Percentiles rank a stretch among this genome's conserved stretches.
Conservation (phyloP, 2,329 filamentous ascomycete genomes). For the Zarea fungicola region DNA sequence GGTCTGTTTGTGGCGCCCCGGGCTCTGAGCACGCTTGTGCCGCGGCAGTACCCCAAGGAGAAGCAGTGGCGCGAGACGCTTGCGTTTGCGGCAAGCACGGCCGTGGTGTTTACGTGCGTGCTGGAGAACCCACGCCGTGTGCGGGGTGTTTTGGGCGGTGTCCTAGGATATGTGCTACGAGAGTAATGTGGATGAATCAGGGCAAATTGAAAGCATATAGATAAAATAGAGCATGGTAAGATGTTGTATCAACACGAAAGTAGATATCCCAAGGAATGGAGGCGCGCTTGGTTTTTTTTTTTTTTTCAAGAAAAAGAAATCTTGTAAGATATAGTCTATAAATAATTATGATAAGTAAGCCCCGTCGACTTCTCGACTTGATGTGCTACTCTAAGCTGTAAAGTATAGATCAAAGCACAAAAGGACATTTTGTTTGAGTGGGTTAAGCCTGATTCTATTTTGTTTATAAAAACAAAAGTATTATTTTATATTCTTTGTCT, state of each 20-base stretch:
- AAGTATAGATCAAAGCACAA: no score
- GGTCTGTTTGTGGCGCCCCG: slow-evolving; percentile 76
- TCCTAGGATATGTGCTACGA: slow-evolving; percentile 49
- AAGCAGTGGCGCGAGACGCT: slow-evolving; percentile 63
- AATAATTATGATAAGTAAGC: no score
- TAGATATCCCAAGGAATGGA: no score
- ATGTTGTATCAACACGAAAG: no score
- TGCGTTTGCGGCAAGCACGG: slow-evolving; percentile 62
- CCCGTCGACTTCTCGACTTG: no score
- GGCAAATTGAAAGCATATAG: neutral
- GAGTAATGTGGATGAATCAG: neutral
- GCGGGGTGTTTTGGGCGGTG: slow-evolving; percentile 60
- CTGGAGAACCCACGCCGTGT: slow-evolving; percentile 58
- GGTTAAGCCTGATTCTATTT: no score
- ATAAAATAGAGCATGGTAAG: neutral
- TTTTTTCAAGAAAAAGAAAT: no score
- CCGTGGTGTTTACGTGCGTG: slow-evolving; percentile 64
- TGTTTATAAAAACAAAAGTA: no score
- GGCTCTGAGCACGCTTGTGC: slow-evolving; percentile 69
- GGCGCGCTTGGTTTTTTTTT: no score
- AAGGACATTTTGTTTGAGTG: no score
- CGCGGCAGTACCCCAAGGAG: slow-evolving; percentile 58
- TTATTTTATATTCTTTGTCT: neutral
- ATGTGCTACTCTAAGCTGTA: no score
- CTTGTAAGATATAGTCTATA: no score